Evolutionary conservation across 1,284 basidiomycete genomes (phyloP).

Genomic region (Ganoderma multipileum): DNA sequence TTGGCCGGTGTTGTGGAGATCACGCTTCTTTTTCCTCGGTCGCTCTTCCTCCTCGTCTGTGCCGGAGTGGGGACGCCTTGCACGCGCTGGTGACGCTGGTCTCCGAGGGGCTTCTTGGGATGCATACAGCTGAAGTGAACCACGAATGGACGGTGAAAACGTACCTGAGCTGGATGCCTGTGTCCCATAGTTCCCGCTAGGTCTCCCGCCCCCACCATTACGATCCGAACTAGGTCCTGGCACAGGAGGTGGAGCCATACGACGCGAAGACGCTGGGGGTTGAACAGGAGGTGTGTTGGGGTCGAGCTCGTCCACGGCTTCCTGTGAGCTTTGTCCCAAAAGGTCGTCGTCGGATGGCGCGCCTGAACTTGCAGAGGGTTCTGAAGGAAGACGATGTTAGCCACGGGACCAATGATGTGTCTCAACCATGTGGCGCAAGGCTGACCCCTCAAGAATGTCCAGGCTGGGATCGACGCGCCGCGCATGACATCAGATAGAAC

Average conservation of each 20-base stretch:
- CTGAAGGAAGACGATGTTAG: neutral
- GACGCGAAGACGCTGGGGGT: neutral
- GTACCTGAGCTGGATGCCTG: neutral
- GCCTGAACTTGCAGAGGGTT: conserved; percentile 8
- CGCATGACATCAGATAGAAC: conserved; percentile 7
- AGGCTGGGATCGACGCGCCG: conserved; percentile 10
- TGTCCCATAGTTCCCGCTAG: neutral
- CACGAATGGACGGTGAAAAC: neutral
- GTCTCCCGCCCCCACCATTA: neutral
- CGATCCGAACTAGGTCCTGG: neutral
- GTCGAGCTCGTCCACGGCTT: conserved; percentile 15
- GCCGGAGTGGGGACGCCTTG: conserved; percentile 17
- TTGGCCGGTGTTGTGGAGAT: neutral
- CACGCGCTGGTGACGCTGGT: neutral
- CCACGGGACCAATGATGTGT: neutral
- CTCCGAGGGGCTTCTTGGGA: conserved; percentile 8
- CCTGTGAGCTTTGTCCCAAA: conserved; percentile 4
- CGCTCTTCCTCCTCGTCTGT: conserved; percentile 14
- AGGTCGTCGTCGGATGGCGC: conserved; percentile 12
- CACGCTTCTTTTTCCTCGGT: conserved; percentile 20
- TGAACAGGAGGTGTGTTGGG: neutral
- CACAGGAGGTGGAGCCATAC: neutral
- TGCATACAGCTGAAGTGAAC: too few species aligned
- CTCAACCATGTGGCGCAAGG: neutral
- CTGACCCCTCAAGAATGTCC: conserved; percentile 13